A percentile compares a stretch with the other conserved stretches of the same genome.
These are phyloP conservation scores for Xylaria castorea DNA, from an alignment of 495 filamentous ascomycete genomes.

Conservation along the genomic window DNA sequence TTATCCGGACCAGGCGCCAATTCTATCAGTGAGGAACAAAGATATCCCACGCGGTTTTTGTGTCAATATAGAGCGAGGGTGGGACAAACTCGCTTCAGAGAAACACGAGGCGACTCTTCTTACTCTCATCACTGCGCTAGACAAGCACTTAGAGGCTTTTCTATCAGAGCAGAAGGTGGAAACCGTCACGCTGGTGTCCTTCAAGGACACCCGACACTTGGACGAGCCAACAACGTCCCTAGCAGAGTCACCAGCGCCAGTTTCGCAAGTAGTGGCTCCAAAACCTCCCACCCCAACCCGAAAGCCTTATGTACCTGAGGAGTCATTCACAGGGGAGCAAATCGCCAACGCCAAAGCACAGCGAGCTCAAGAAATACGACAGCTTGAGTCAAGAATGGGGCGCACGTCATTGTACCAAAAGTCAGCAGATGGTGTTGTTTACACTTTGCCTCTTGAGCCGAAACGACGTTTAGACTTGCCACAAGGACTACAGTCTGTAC, in stretches of 20 bases:
- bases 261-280: constrained; percentile 60
- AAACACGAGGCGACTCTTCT: constrained; percentile 67
- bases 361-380: constrained; percentile 69
- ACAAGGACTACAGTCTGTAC: constrained; percentile 64
- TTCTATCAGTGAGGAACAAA: constrained; percentile 71
- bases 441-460: constrained; percentile 75
- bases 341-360: constrained; percentile 67
- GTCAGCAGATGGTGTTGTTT: constrained; percentile 72
- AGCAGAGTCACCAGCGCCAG: constrained; percentile 50
- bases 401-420: constrained; percentile 72
- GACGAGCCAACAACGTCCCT: constrained; percentile 26
- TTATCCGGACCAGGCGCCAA: constrained; percentile 67
- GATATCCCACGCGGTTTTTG: constrained; percentile 83
- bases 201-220: constrained; percentile 60
- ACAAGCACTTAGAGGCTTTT: constrained; percentile 75
- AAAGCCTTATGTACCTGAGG: constrained; percentile 45
- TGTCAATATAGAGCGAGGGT: constrained; percentile 81
- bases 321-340: constrained; percentile 61
- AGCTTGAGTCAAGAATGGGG: constrained; percentile 81
- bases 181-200: constrained; percentile 78
- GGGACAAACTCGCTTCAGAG: constrained; percentile 68
- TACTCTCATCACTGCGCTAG: constrained; percentile 71
- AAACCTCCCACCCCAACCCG: constrained; percentile 39
- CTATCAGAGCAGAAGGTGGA: constrained; percentile 75
- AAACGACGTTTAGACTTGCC: constrained; percentile 68